phyloP scores from a whole-genome alignment of 495 filamentous ascomycete genomes.

The Daldinia childiae region DNA sequence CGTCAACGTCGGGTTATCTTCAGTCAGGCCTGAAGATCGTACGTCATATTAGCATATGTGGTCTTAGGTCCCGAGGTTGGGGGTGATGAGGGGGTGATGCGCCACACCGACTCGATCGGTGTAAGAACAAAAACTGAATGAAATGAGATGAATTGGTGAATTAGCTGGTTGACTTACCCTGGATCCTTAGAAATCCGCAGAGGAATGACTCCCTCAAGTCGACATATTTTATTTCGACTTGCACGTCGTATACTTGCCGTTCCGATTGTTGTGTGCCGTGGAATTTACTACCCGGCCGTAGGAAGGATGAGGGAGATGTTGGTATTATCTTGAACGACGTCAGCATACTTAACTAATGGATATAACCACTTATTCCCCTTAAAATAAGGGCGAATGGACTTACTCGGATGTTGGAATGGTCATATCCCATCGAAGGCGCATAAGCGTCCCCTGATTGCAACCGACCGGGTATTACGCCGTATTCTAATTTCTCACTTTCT shows the following conservation, averaged over 20 bases:
- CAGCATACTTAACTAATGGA: constrained; percentile 30
- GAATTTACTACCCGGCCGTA: constrained; percentile 90
- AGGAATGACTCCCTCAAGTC: constrained; percentile 95
- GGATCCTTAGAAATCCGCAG: constrained; percentile 94
- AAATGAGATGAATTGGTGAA: neutral
- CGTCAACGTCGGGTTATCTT: constrained; percentile 94
- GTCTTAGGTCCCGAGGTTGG: neutral
- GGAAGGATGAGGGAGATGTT: constrained; percentile 76
- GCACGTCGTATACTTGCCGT: constrained; percentile 88
- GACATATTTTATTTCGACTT: constrained; percentile 96
- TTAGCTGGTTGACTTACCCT: constrained; percentile 69
- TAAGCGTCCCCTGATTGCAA: constrained; percentile 34
- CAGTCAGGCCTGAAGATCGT: constrained; percentile 75
- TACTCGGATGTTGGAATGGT: constrained; percentile 74
- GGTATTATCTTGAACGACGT: constrained; percentile 63
- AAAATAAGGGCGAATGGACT: constrained; percentile 37
- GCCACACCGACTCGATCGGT: neutral
- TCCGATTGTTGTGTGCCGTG: constrained; percentile 91
- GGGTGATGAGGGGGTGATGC: neutral
- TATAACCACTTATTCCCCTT: neutral
- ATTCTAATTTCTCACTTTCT: constrained; percentile 40
- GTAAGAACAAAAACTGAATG: neutral
- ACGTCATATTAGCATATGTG: constrained; percentile 27
- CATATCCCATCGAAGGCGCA: constrained; percentile 65
- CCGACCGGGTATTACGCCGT: constrained; percentile 32